Evolutionary conservation across 2,329 filamentous ascomycete species (phyloP), one percentile per base, ranked within the genome.

Genomic region (Alternaria alternata): DNA sequence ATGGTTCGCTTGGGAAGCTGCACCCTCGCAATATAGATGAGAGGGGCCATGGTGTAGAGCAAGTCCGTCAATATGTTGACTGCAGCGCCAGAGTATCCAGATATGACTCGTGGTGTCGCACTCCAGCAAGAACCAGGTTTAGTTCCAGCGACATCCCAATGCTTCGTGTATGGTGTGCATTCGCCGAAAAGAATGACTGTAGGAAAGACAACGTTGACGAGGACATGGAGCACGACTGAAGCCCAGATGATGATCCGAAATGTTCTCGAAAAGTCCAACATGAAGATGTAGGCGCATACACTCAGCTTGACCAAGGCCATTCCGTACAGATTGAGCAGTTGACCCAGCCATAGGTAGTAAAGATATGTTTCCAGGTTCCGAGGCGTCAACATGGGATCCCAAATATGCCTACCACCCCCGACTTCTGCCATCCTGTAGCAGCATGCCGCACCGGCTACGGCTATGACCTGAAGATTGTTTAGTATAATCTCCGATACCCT

Each of bases 241-340:
- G 58, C 24, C 69, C 68, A 72, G 1, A 72, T 71, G 8, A 70
- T 34, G 7, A 70, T 59, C 9, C 68, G 63, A 16, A 71, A 73
- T 1, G 41, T 46, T 43, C 49, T 63, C 1, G 71, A 70, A 24
- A 73, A 73, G 18, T 73, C 67, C 30, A 73, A 56, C 64, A 66
- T 69, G 48, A 72, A 58, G 30, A 73, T 68, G 51, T 72, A 73
- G 22, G 69, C 64, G 41, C 69, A 72, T 5, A 73, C 70, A 52
- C 69, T 72, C n/a, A 72, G 54, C 32, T 72, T 73, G 22, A 73
- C 62, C 54, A 72, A 63, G 4, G 69, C 71, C 71, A 73, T 73
- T 9, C 68, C 68, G 11, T 72, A 72, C 0, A 73, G 56, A 12
- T 72, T 73, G 14, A 73, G 64, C 1, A 73, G 16, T 26, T 73